Evolutionary conservation across 192 early-diverging fungal species (phyloP).

Genomic region (Glomus cerebriforme): DNA sequence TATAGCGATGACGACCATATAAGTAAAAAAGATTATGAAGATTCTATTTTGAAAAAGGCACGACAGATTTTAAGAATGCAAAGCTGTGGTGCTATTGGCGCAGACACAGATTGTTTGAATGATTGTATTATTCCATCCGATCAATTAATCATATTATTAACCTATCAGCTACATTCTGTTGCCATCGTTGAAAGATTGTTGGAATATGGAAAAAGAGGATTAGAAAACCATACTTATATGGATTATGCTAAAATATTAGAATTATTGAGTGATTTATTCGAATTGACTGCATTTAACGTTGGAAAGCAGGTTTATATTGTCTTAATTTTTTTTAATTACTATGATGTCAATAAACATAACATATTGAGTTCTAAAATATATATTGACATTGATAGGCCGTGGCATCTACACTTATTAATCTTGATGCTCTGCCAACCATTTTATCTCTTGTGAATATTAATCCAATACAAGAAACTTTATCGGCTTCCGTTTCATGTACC

Average conservation of each 20-base stretch:
- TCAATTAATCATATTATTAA: conserved; percentile 29
- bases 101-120: conserved; percentile 21
- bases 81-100: conserved; percentile 32
- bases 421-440: conserved; percentile 29
- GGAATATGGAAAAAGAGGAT: conserved; percentile 2
- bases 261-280: conserved; percentile 25
- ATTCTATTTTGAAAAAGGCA: conserved; percentile 26
- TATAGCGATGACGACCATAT: conserved; percentile 17
- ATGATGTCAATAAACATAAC: background rate
- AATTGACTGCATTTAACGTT: conserved; percentile 26
- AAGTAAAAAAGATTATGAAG: background rate
- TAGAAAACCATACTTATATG: conserved; percentile 1
- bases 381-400: conserved; percentile 31
- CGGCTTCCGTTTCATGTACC: background rate
- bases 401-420: conserved; percentile 32
- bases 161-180: conserved; percentile 28
- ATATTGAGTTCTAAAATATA: background rate
- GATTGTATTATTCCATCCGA: conserved; percentile 15
- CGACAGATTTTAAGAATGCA: conserved; percentile 34
- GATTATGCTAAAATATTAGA: conserved; percentile 8
- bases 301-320: conserved; percentile 33
- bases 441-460: conserved; percentile 21
- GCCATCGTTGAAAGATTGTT: conserved; percentile 26
- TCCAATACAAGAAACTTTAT: background rate
- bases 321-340: background rate